Percentiles rank a stretch among this genome's conserved stretches.
phyloP scores from a whole-genome alignment of 2,329 filamentous ascomycete species.

The Rachicladosporium sp. region DNA sequence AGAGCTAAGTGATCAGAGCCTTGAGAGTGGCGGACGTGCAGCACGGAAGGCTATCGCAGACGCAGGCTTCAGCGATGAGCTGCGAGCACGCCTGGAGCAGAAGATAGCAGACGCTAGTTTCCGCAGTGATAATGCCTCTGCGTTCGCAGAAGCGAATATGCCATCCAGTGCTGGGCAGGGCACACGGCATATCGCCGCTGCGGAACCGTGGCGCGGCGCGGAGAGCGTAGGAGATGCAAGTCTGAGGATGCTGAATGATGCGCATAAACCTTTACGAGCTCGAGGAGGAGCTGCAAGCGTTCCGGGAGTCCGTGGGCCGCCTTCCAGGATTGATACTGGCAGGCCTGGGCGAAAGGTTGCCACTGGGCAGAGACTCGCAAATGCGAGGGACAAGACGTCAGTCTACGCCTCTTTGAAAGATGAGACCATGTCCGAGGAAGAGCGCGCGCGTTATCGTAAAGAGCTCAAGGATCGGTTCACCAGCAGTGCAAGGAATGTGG shows the following conservation, averaged over 20 bases:
- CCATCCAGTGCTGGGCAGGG: slow-evolving; percentile 55
- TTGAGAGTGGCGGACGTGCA: slow-evolving; percentile 43
- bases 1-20: slow-evolving; percentile 47
- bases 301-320: slow-evolving; percentile 19
- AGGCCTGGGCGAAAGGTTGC: slow-evolving; percentile 27
- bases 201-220: slow-evolving; percentile 63
- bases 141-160: slow-evolving; percentile 42
- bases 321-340: slow-evolving; percentile 33
- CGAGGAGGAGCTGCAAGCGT: slow-evolving; percentile 1
- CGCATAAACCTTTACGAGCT: slow-evolving; percentile 43
- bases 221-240: slow-evolving; percentile 65
- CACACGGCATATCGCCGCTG: slow-evolving; percentile 54
- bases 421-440: slow-evolving; percentile 51
- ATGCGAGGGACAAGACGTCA: slow-evolving; percentile 46
- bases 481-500: slow-evolving; percentile 52
- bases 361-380: slow-evolving; percentile 40
- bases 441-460: slow-evolving; percentile 57
- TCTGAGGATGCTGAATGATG: slow-evolving; percentile 62
- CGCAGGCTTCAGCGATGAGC: slow-evolving; percentile 49
- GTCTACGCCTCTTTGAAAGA: slow-evolving; percentile 43
- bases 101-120: slow-evolving; percentile 46
- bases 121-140: slow-evolving; percentile 38
- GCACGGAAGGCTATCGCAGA: slow-evolving; percentile 45
- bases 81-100: slow-evolving; percentile 46
- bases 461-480: slow-evolving; percentile 73